phyloP scores from a whole-genome alignment of 306 rosid genomes.

The Quercus engelmannii region DNA sequence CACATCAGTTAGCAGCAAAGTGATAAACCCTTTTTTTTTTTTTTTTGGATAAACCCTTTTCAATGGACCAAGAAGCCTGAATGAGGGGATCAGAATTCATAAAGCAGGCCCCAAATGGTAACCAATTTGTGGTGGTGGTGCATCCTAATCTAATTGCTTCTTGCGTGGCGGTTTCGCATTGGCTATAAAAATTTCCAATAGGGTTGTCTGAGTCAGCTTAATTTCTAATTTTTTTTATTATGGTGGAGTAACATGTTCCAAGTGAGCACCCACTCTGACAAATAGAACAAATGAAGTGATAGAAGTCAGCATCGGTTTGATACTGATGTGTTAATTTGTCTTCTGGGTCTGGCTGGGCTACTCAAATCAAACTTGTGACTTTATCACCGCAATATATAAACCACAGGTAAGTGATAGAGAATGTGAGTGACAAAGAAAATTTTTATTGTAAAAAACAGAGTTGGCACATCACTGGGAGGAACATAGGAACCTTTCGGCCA shows the following conservation, averaged over 20 bases:
- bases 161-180: slow-evolving; percentile 12
- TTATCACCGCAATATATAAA: too few relatives aligned
- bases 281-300: neutral
- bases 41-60: neutral
- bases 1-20: neutral
- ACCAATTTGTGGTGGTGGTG: slow-evolving; percentile 28
- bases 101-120: too few relatives aligned
- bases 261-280: slow-evolving; percentile 3
- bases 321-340: neutral
- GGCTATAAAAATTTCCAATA: neutral
- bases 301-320: slow-evolving; percentile 8
- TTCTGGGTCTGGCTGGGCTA: too few relatives aligned
- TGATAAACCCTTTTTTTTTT: neutral
- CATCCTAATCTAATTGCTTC: slow-evolving; percentile 7
- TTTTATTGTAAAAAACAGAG: too few relatives aligned
- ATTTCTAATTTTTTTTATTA: neutral
- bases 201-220: slow-evolving; percentile 8
- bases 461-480: too few relatives aligned
- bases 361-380: too few relatives aligned
- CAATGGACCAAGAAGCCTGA: neutral
- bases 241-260: slow-evolving; percentile 3
- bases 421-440: too few relatives aligned
- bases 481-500: too few relatives aligned
- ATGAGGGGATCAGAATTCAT: neutral
- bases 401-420: too few relatives aligned